Conservation (phyloP, 1,139 yeast species). For the Ogataea hybrid region DNA sequence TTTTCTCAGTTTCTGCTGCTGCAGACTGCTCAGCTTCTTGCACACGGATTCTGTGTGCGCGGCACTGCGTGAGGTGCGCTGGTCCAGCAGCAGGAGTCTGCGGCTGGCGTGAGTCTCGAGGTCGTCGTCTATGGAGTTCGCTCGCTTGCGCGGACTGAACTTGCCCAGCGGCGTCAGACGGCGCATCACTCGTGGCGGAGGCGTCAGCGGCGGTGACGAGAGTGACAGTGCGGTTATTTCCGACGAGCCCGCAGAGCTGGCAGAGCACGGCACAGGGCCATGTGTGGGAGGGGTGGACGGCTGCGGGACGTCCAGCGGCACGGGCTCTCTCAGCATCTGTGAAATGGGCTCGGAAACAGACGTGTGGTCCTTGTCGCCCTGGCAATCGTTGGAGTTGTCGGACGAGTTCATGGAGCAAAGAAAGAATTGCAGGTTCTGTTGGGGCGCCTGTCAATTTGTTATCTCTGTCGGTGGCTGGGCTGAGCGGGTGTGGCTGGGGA, state of each 20-base stretch:
- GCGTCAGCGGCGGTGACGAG: conserved; percentile 25
- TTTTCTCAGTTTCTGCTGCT: conserved; percentile 4
- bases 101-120: conserved; percentile 19
- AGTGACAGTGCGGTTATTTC: conserved; percentile 12
- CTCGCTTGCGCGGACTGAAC: conserved; percentile 15
- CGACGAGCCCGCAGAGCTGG: conserved; percentile 8
- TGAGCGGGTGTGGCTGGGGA: conserved; percentile 1
- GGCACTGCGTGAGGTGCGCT: conserved; percentile 11
- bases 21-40: conserved; percentile 8
- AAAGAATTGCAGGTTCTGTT: conserved; percentile 4
- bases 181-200: conserved; percentile 23
- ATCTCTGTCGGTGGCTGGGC: conserved; percentile 10
- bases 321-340: conserved; percentile 10
- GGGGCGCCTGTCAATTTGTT: conserved; percentile 10
- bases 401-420: conserved; percentile 9
- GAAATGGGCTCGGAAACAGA: conserved; percentile 1
- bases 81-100: conserved; percentile 17
- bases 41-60: conserved; percentile 14
- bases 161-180: conserved; percentile 27
- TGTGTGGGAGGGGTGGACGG: conserved; percentile 11
- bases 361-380: neutral
- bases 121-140: conserved; percentile 19
- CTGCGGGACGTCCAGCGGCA: conserved; percentile 7
- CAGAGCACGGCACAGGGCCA: neutral
- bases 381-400: conserved; percentile 4